Conservation (phyloP, 2,329 filamentous ascomycete species). For the Neocucurbitaria cava region DNA sequence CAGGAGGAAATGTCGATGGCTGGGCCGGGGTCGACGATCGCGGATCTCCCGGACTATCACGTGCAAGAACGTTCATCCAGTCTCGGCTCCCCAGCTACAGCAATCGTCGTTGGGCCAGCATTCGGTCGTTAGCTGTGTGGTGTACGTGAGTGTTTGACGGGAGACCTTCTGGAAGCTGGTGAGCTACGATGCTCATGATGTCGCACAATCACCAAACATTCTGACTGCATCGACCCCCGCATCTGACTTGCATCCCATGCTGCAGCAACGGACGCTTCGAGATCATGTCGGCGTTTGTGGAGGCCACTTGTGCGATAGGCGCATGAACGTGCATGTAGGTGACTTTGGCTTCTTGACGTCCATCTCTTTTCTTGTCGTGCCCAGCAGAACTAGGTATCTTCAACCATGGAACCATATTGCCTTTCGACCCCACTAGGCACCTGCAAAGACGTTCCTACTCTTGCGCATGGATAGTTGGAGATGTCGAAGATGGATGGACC, state of each 20-base stretch:
- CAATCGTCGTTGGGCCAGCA: neutral
- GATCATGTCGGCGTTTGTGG: constrained; percentile 4
- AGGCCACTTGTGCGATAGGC: neutral
- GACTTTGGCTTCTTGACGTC: neutral
- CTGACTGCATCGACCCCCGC: constrained; percentile 4
- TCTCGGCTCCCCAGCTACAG: neutral
- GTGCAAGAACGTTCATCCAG: constrained; percentile 8
- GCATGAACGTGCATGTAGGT: neutral
- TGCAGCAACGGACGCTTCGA: constrained; percentile 7
- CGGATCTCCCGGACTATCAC: constrained; percentile 23
- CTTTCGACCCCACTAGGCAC: no score
- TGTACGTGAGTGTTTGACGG: neutral
- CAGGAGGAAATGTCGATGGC: constrained; percentile 19
- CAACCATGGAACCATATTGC: neutral
- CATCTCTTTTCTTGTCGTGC: neutral
- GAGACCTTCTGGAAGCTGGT: neutral
- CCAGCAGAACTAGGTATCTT: no score
- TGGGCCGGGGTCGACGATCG: constrained; percentile 14
- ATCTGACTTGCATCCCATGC: constrained; percentile 25
- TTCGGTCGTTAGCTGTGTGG: no score
- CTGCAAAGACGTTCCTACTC: no score
- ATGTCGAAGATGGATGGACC: neutral
- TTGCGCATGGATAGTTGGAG: no score
- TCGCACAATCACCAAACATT: constrained; percentile 11
- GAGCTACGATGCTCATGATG: constrained; percentile 18